phyloP scores from a whole-genome alignment of 2,329 filamentous ascomycete genomes.

The Claviceps capensis region DNA sequence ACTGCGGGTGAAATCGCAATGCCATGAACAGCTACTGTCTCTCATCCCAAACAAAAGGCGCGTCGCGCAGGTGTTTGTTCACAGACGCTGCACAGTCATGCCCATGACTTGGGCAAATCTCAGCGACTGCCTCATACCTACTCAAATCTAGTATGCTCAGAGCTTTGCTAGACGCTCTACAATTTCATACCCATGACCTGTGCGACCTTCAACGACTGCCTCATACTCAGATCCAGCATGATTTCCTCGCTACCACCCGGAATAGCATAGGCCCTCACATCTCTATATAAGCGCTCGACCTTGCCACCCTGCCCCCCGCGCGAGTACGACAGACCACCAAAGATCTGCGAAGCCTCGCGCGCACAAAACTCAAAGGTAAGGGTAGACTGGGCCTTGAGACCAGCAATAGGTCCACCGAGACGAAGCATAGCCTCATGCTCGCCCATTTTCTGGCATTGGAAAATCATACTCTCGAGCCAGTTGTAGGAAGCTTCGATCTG shows the following conservation, averaged over 20 bases:
- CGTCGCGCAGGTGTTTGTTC: too few species aligned
- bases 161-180: constrained; percentile 27
- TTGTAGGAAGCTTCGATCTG: constrained; percentile 96
- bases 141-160: too few species aligned
- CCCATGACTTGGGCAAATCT: neutral
- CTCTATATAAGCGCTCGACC: constrained; percentile 86
- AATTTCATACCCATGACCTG: constrained; percentile 94
- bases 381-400: constrained; percentile 87
- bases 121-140: too few species aligned
- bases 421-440: constrained; percentile 94
- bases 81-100: neutral
- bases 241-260: constrained; percentile 96
- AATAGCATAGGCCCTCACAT: constrained; percentile 92
- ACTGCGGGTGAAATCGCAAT: too few species aligned
- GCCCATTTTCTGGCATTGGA: constrained; percentile 83
- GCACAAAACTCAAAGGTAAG: constrained; percentile 97
- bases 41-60: too few species aligned
- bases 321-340: constrained; percentile 84
- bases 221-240: constrained; percentile 92
- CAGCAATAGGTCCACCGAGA: constrained; percentile 85
- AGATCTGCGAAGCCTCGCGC: constrained; percentile 92
- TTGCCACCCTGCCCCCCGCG: constrained; percentile 90
- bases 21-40: too few species aligned
- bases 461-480: constrained; percentile 93
- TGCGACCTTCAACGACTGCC: constrained; percentile 77